phyloP scores from a whole-genome alignment of 2,329 filamentous ascomycete species.

The Colletotrichum higginsianum region DNA sequence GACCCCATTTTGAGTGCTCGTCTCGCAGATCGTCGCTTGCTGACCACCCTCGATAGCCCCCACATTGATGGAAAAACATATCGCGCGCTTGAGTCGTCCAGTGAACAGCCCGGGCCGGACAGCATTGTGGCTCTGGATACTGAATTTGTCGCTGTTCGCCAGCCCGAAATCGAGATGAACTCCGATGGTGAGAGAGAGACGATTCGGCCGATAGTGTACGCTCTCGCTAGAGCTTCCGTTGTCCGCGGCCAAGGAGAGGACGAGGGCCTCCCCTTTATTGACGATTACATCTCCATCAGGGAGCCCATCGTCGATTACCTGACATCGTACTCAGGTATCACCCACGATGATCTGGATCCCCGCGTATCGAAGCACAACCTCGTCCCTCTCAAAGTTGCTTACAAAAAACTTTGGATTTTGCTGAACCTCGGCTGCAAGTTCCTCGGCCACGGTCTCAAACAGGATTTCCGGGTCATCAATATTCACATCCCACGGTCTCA shows the following conservation, averaged over 20 bases:
- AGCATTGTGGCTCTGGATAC: slow-evolving; percentile 93
- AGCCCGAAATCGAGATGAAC: slow-evolving; percentile 96
- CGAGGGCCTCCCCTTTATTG: slow-evolving; percentile 91
- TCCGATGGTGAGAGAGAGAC: slow-evolving; percentile 94
- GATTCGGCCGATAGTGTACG: slow-evolving; percentile 90
- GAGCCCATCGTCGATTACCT: slow-evolving; percentile 96
- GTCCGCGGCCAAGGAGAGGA: slow-evolving; percentile 83
- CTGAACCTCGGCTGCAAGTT: slow-evolving; percentile 96
- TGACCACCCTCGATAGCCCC: slow-evolving; percentile 53
- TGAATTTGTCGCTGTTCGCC: slow-evolving; percentile 93
- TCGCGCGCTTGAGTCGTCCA: slow-evolving; percentile 67
- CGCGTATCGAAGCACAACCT: slow-evolving; percentile 85
- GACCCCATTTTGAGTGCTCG: slow-evolving; percentile 43
- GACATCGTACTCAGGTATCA: slow-evolving; percentile 94
- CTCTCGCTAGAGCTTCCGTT: slow-evolving; percentile 93
- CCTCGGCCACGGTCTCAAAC: slow-evolving; percentile 91
- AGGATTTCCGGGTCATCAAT: slow-evolving; percentile 98
- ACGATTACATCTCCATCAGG: slow-evolving; percentile 94
- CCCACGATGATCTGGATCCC: slow-evolving; percentile 86
- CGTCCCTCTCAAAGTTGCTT: slow-evolving; percentile 89
- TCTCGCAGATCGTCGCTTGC: slow-evolving; percentile 12
- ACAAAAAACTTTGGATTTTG: slow-evolving; percentile 98
- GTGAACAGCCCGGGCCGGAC: slow-evolving; percentile 78
- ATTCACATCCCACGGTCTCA: slow-evolving; percentile 93
- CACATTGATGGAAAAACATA: slow-evolving; percentile 69